Evolutionary conservation across 371 early-diverging fungal species (phyloP), one percentile per base, ranked within the genome.

Genomic region (Nosema granulosis): DNA sequence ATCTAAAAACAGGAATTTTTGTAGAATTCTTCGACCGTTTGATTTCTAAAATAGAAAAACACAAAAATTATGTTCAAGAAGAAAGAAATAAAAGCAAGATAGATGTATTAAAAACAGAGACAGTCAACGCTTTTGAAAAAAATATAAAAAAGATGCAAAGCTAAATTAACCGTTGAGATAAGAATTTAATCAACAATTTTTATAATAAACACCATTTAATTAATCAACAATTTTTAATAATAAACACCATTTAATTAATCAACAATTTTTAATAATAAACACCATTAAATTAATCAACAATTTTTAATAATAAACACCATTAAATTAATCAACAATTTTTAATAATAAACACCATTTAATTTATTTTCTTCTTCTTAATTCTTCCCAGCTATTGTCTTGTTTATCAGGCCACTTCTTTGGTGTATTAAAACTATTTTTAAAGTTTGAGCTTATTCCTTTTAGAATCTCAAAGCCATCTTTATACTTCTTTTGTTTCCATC

Each of bases 71-170:
- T 43, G 57, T 74, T 13, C 35, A 28, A 29, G 63, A 74, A 37
- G 38, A 52, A 24, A 66, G 75, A 66, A 74, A 26, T 18, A 63
- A 74, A n/a, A 56, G 50, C 1, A 74, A 63, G 20, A 56, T 58
- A 34, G 54, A 24, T 13, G 66, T 51, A 9, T 52, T 69, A 43
- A 56, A 69, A 35, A 56, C 54, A 52, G 56, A 69, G 35, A 22
- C 56, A 0, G 35, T 69, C n/a, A 26, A 51, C 31, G 51, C 13
- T 31, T 69, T 69, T 52, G 69, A 69, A 31, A 69, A 56, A 31
- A 69, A 34, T 32, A 24, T 69, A 52, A 56, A 69, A n/a, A 69
- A 24, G 22, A 69, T 56, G 22, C 26, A 52, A 29, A 12, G 52
- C n/a, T 54, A 69, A 52, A 26, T 4, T 0, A 26, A 52, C n/a